Evolutionary conservation across 768 basidiomycete genomes (phyloP), one percentile per base, ranked within the genome.

Genomic region (Suillus paluster): DNA sequence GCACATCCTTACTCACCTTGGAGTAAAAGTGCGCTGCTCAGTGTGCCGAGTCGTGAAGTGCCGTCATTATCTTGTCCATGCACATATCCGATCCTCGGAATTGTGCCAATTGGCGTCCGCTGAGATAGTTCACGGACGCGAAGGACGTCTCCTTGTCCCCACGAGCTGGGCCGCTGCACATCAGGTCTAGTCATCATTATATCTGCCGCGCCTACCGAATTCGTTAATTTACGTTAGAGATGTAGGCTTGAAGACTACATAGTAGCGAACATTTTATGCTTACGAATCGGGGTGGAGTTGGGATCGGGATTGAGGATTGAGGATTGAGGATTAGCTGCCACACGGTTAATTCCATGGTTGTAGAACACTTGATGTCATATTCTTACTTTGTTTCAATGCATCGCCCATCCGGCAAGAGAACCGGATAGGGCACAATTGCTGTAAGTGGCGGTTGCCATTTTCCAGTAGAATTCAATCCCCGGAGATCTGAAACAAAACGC

Each of bases 1-100:
- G 14, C 63, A 63, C 12, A 41, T 63, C 15, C 48, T 61, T 45
- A 50, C 63, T 19, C 63, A 63, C 33, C 38, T 63, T 1, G 30
- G 36, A 19, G 46, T 60, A 4, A 57, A 46, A 5, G 41, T 50
- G 5, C 25, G 30, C 7, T 63, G 63, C 36, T 61, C 59, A 5
- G 21, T 23, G 14, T 53, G 52, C 21, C 21, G 34, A 53, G 34
- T 53, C 8, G 33, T 53, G 14, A 53, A 53, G 21, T 53, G 21
- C 4, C 52, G 52, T 2, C n/a, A 10, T 53, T n/a, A 53, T 23
- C 14, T 53, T 34, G 21, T 53, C 34, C 52, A 8, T 15, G 52
- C 21, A 36, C 52, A 53, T 34, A 36, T 53, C 52, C 21, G 34
- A 34, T 53, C 52, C 34, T 53, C 52, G 21, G 52, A 23, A 15